A percentile compares a stretch with the other conserved stretches of the same genome.
phyloP scores from a whole-genome alignment of 2,329 filamentous ascomycete genomes.

The Phyllosticta ampelicida region DNA sequence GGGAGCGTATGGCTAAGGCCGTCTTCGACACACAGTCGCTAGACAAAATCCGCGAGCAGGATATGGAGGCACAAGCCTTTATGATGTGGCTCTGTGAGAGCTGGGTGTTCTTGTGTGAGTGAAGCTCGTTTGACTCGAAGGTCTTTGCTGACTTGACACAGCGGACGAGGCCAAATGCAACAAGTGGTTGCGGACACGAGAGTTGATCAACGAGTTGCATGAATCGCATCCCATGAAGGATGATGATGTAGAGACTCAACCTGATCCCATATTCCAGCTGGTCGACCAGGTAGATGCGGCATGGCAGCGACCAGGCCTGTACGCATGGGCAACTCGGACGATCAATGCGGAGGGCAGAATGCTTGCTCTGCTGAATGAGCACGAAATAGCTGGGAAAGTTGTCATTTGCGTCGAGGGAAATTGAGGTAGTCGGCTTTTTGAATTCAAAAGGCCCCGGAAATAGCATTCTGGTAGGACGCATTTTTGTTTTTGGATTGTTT shows the following conservation, averaged over 20 bases:
- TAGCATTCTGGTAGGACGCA: neutral
- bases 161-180: neutral
- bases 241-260: neutral
- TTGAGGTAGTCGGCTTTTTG: neutral
- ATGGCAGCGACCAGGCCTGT: neutral
- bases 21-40: conserved; percentile 4
- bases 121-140: neutral
- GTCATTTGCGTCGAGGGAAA: conserved; percentile 2
- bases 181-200: neutral
- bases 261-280: neutral
- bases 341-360: conserved; percentile 5
- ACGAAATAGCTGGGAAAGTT: neutral
- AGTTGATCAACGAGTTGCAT: neutral
- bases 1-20: neutral
- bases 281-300: neutral
- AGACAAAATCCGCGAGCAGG: conserved; percentile 1
- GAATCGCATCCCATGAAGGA: neutral
- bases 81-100: conserved; percentile 5
- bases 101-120: conserved; percentile 2
- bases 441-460: neutral
- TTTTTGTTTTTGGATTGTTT: neutral
- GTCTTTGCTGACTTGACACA: neutral
- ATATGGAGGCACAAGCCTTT: conserved; percentile 1
- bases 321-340: neutral
- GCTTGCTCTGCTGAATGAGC: conserved; percentile 3